Conservation (phyloP, 2,329 filamentous ascomycete species). For the Hymenoscyphus albidus region DNA sequence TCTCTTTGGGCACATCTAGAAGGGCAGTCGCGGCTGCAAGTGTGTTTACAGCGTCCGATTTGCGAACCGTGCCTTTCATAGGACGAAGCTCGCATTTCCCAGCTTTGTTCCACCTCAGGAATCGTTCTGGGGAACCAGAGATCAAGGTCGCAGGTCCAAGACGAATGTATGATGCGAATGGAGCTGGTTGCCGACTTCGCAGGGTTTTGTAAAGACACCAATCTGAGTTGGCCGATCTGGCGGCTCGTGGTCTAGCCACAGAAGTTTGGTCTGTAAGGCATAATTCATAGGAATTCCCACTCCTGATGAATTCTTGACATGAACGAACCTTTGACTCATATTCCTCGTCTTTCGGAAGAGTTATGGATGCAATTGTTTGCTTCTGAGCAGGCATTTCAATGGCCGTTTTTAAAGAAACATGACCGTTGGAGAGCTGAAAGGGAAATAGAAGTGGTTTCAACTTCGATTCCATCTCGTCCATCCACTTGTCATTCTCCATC, state of each 20-base stretch:
- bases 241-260: slow-evolving; percentile 16
- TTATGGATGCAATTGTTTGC: slow-evolving; percentile 22
- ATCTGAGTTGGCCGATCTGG: slow-evolving; percentile 14
- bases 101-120: slow-evolving; percentile 63
- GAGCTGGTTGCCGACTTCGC: slow-evolving; percentile 32
- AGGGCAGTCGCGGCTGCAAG: slow-evolving; percentile 68
- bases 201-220: slow-evolving; percentile 35
- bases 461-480: slow-evolving; percentile 17
- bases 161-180: slow-evolving; percentile 71
- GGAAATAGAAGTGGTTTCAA: slow-evolving; percentile 8
- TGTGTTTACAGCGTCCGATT: slow-evolving; percentile 61
- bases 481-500: slow-evolving; percentile 14
- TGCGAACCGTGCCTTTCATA: slow-evolving; percentile 95
- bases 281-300: slow-evolving; percentile 41
- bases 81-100: slow-evolving; percentile 76
- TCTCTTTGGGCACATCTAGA: slow-evolving; percentile 79
- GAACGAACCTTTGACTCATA: slow-evolving; percentile 37
- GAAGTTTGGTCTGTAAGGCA: slow-evolving; percentile 38
- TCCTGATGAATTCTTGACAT: slow-evolving; percentile 37
- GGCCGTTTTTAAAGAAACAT: background rate
- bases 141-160: slow-evolving; percentile 68
- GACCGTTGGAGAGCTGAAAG: background rate
- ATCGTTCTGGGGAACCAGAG: slow-evolving; percentile 84
- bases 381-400: background rate
- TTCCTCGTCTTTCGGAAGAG: slow-evolving; percentile 16